These are phyloP conservation scores for Kockovaella imperatae DNA, from an alignment of 768 basidiomycete species.

Conservation along the genomic window DNA sequence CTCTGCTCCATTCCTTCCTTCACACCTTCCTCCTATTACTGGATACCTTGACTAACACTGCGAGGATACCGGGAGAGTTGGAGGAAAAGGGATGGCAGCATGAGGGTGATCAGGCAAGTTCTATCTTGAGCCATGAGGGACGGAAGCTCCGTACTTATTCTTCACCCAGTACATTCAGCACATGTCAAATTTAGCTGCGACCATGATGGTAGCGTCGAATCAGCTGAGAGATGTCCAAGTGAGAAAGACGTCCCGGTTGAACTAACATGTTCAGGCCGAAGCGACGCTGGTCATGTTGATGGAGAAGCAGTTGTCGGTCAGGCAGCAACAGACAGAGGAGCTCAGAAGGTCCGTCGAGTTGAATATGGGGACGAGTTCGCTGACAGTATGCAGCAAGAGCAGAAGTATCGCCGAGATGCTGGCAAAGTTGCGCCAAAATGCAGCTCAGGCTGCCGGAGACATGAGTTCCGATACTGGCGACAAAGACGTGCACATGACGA, in stretches of 20 bases:
- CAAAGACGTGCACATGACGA: no score
- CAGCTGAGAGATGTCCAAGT: slow-evolving; percentile 27
- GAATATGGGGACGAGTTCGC: neutral
- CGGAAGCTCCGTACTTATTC: neutral
- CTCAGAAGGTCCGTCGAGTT: neutral
- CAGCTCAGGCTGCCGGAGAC: no score
- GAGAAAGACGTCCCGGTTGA: neutral
- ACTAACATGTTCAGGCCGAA: slow-evolving; percentile 15
- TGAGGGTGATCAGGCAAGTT: slow-evolving; percentile 36
- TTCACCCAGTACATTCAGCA: slow-evolving; percentile 33
- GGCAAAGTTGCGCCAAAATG: no score
- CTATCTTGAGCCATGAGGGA: no score
- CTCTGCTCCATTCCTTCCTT: slow-evolving; percentile 33
- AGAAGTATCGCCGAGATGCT: no score
- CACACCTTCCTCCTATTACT: slow-evolving; percentile 29
- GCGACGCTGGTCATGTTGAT: slow-evolving; percentile 31
- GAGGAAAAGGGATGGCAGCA: slow-evolving; percentile 27
- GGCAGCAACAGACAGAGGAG: slow-evolving; percentile 17
- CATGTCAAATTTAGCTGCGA: slow-evolving; percentile 31
- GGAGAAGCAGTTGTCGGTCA: slow-evolving; percentile 26
- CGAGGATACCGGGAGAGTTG: slow-evolving; percentile 30
- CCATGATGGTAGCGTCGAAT: slow-evolving; percentile 34
- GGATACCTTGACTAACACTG: slow-evolving; percentile 27
- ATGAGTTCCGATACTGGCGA: no score
- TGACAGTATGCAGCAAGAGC: no score